phyloP scores from a whole-genome alignment of 2,329 filamentous ascomycete genomes.

The Diaporthe batatas region DNA sequence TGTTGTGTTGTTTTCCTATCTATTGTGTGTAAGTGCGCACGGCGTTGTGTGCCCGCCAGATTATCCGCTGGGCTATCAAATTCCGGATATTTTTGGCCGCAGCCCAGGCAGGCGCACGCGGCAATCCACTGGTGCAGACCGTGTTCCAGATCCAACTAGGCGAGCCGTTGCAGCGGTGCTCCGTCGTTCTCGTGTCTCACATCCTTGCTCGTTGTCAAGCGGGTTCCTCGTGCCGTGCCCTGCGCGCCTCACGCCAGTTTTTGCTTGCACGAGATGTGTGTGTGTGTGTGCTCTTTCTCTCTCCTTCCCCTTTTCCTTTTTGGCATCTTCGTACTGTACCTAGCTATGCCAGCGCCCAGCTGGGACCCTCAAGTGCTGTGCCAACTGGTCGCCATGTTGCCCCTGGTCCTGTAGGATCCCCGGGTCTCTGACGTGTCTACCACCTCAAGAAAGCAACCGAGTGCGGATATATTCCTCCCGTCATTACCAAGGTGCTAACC shows the following conservation, averaged over 20 bases:
- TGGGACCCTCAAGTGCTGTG: too few relatives aligned
- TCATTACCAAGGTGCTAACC: not conserved
- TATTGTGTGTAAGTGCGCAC: constrained; percentile 1
- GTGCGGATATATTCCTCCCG: not conserved
- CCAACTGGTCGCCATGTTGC: constrained; percentile 5
- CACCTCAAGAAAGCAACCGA: not conserved
- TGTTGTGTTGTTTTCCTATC: constrained; percentile 19
- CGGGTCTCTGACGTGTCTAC: constrained; percentile 22
- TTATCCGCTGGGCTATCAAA: constrained; percentile 4
- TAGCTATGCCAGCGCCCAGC: not conserved
- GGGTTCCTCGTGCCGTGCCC: not conserved
- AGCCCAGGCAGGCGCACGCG: not conserved
- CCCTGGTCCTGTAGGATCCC: not conserved
- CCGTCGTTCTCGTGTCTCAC: not conserved
- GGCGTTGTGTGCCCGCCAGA: constrained; percentile 11
- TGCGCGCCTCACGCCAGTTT: constrained; percentile 10
- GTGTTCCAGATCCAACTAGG: constrained; percentile 2
- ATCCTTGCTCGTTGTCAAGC: constrained; percentile 13
- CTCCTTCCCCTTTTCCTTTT: not conserved
- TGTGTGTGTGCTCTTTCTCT: not conserved
- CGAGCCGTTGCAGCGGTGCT: constrained; percentile 2
- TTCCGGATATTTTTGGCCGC: constrained; percentile 18
- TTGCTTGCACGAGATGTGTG: not conserved
- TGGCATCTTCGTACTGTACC: not conserved
- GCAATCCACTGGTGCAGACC: constrained; percentile 1